Percentiles rank a stretch among this genome's conserved stretches.
These are phyloP conservation scores for Blastobotrys chiropterorum DNA, from an alignment of 805 yeast species.

Conservation along the genomic window DNA sequence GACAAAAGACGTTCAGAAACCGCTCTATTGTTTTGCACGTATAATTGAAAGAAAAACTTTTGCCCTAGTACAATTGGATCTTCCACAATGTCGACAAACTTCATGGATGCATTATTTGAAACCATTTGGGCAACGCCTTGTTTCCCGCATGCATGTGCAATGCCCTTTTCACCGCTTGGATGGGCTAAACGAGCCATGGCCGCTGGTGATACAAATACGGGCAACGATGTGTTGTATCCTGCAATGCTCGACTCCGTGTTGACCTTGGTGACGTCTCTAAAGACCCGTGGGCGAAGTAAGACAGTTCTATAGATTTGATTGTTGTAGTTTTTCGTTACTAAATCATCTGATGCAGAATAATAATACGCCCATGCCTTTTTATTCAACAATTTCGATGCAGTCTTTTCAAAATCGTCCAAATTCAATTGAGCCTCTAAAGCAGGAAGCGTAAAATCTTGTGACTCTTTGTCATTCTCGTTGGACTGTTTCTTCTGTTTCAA, in stretches of 20 bases:
- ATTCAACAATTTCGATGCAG: constrained; percentile 14
- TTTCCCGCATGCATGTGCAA: constrained; percentile 32
- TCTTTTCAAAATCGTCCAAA: constrained; percentile 17
- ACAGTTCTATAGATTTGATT: constrained; percentile 37
- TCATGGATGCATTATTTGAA: constrained; percentile 29
- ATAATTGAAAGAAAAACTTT: constrained; percentile 26
- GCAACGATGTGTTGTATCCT: constrained; percentile 40
- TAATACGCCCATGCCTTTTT: constrained; percentile 28
- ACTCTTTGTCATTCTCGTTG: too few species aligned
- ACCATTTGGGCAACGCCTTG: constrained; percentile 43
- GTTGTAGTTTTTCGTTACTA: constrained; percentile 41
- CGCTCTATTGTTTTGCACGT: constrained; percentile 26
- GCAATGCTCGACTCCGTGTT: constrained; percentile 43
- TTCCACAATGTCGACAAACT: constrained; percentile 24
- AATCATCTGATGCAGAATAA: constrained; percentile 47
- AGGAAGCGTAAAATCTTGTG: constrained; percentile 8
- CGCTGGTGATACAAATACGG: constrained; percentile 41
- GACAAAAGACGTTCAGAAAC: constrained; percentile 22
- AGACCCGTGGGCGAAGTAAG: constrained; percentile 41
- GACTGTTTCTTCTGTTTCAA: constrained; percentile 2
- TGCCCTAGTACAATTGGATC: constrained; percentile 21
- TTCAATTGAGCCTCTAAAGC: constrained; percentile 16
- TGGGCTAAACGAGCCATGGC: constrained; percentile 32
- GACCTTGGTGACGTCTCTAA: constrained; percentile 35
- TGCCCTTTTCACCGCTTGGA: constrained; percentile 30